These are phyloP conservation scores for Coemansia sp. DNA, from an alignment of 192 early-diverging fungal species.

Conservation along the genomic window DNA sequence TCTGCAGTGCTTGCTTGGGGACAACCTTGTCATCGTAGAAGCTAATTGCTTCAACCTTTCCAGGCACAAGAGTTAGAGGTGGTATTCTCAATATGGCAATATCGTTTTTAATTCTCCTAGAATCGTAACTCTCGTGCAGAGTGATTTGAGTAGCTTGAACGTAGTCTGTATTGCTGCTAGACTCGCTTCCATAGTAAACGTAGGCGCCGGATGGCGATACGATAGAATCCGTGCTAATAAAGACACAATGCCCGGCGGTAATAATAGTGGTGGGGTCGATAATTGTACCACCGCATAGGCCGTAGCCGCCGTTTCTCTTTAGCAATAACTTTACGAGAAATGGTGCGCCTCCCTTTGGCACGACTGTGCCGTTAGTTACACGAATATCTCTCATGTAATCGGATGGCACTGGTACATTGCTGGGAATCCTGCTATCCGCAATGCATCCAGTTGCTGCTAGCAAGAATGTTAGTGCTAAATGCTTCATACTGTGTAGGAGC, in stretches of 20 bases:
- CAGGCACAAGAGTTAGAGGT: constrained; percentile 11
- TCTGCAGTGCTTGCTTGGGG: constrained; percentile 26
- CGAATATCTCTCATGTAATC: constrained; percentile 22
- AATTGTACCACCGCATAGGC: constrained; percentile 49
- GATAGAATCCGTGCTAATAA: neutral
- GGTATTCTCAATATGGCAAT: constrained; percentile 42
- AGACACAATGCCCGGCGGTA: constrained; percentile 46
- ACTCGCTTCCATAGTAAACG: constrained; percentile 33
- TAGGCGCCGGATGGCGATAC: constrained; percentile 11
- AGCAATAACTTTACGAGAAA: constrained; percentile 29
- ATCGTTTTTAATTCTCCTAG: constrained; percentile 27
- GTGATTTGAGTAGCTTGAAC: constrained; percentile 23
- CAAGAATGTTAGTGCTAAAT: neutral
- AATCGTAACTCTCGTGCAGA: constrained; percentile 36
- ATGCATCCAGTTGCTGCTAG: neutral
- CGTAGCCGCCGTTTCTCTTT: constrained; percentile 2
- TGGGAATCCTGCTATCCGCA: neutral
- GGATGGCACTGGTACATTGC: neutral
- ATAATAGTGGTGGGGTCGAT: constrained; percentile 39
- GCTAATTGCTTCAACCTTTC: constrained; percentile 24
- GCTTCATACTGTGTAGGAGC: neutral
- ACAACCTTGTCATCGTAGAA: constrained; percentile 26
- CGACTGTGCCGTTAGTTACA: constrained; percentile 49
- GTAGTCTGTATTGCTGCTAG: constrained; percentile 7
- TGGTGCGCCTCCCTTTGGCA: constrained; percentile 30